A percentile compares a stretch with the other conserved stretches of the same genome.
phyloP scores from a whole-genome alignment of 768 basidiomycete genomes.

The Tubosaeta sp. region DNA sequence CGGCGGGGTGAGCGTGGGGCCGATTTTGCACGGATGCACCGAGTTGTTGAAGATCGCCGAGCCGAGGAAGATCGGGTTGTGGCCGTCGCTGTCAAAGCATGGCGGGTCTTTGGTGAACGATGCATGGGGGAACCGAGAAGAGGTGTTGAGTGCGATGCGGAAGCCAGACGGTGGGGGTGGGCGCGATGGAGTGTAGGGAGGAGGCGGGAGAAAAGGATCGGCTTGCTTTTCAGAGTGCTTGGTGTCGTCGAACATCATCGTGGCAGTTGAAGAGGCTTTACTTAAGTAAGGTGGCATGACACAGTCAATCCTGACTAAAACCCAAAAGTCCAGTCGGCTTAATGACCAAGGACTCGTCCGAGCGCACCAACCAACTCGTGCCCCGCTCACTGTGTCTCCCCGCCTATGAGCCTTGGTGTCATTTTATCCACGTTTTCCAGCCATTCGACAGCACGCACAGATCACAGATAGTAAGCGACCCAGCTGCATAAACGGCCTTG shows the following conservation, averaged over 20 bases:
- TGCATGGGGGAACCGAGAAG: constrained; percentile 36
- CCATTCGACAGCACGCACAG: too few relatives aligned
- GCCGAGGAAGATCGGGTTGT: constrained; percentile 62
- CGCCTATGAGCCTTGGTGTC: too few relatives aligned
- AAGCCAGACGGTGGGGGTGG: constrained; percentile 58
- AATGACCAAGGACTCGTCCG: too few relatives aligned
- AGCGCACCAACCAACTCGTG: too few relatives aligned
- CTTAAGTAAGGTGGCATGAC: not conserved
- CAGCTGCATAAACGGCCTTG: too few relatives aligned
- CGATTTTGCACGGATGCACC: constrained; percentile 84
- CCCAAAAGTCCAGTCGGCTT: too few relatives aligned
- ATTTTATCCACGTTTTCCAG: too few relatives aligned
- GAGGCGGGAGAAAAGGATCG: constrained; percentile 3
- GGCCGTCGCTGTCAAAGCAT: constrained; percentile 52
- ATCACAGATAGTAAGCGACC: too few relatives aligned
- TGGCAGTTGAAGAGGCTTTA: not conserved
- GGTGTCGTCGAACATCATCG: constrained; percentile 9
- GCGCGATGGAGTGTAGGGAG: constrained; percentile 15
- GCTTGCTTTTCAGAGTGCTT: constrained; percentile 1
- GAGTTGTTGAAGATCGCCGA: constrained; percentile 63
- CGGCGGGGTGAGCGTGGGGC: constrained; percentile 47
- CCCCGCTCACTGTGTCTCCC: too few relatives aligned
- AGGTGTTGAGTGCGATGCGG: constrained; percentile 49
- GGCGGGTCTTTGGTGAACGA: constrained; percentile 46
- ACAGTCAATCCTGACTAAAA: too few relatives aligned